A percentile compares a stretch with the other conserved stretches of the same genome.
Evolutionary conservation across 2,329 filamentous ascomycete genomes (phyloP).

Genomic region (Aurifilum marmelostoma): DNA sequence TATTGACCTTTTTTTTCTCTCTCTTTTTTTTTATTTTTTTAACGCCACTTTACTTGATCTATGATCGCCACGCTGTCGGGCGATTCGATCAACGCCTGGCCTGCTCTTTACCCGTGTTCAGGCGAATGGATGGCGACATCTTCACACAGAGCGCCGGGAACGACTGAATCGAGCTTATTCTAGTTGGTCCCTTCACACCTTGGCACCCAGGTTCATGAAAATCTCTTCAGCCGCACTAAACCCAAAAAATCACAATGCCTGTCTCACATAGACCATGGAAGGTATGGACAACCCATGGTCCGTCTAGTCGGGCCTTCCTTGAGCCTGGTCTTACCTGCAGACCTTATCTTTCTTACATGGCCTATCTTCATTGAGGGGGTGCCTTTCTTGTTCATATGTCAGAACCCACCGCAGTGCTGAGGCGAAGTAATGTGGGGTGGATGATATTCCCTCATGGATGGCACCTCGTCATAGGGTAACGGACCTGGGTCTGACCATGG

Average conservation of each 20-base stretch:
- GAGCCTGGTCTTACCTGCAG: constrained; percentile 13
- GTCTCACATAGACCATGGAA: background rate
- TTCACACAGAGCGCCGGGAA: background rate
- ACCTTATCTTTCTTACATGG: constrained; percentile 7
- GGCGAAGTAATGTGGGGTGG: background rate
- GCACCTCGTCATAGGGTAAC: constrained; percentile 7
- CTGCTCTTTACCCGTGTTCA: background rate
- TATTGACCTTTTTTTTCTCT: background rate
- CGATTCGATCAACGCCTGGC: constrained; percentile 12
- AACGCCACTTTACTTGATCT: constrained; percentile 22
- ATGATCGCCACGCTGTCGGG: constrained; percentile 11
- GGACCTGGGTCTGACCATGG: background rate
- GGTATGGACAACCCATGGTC: constrained; percentile 9
- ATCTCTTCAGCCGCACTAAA: constrained; percentile 29
- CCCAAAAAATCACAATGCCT: constrained; percentile 16
- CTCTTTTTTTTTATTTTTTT: background rate
- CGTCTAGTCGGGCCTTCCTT: constrained; percentile 20
- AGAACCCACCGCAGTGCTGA: constrained; percentile 2
- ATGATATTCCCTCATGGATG: constrained; percentile 10
- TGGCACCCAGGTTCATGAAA: constrained; percentile 5
- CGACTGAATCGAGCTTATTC: background rate
- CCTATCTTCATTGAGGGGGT: background rate
- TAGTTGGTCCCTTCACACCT: background rate
- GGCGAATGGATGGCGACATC: background rate
- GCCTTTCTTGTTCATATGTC: constrained; percentile 8